Base-by-base conservation (phyloP, 2,329 filamentous ascomycete genomes). In the Microcyclospora pomicola region DNA sequence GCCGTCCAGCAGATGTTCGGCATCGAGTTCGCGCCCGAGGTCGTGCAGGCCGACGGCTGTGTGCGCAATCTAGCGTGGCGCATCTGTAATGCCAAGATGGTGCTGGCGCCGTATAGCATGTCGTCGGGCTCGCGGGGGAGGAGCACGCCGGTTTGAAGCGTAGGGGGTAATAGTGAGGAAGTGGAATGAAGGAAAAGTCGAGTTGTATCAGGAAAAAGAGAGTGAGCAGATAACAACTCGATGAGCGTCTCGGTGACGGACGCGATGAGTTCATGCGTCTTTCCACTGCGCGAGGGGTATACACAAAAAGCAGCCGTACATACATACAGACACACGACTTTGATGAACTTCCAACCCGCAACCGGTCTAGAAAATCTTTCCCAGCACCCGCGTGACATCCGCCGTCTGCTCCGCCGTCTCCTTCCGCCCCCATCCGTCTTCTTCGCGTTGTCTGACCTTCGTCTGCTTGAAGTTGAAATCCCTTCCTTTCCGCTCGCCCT, bases 1-100 rank as follows among this genome's bases (percentile, higher is more conserved):
- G 91, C 87, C 4, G 84, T 98, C 19, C 81, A 83, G 46, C 82
- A 93, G 58, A 95, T 95, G 86, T 81, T 98, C 58, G 91, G 87
- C 36, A 82, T 98, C 42, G 91, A 98, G 59, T 87, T 98, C 55
- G 84, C 91, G 2, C 80, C 87, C 0, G 84, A 85, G 33, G 88
- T 96, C 1, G 91, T 98, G 27, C 77, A 82, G 37, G 86, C 87
- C 0, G 91, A 98, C 63, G 85, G 91, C 5, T 92, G 80, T 49
- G 82, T 96, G 42, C 76, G 73, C 54, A 94, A 93, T 56, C 66
- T 98, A 45, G 86, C 87, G 5, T 95, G 88, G 87, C 74, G 91
- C 53, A 83, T 98, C 46, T 91, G 82, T 59, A 93, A 93, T 58
- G 91, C 91, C 28, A 95, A 95, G 68, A 84, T 87, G 62, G 91